Conservation (phyloP, 257 asterid species). For the Jasminum sambac region DNA sequence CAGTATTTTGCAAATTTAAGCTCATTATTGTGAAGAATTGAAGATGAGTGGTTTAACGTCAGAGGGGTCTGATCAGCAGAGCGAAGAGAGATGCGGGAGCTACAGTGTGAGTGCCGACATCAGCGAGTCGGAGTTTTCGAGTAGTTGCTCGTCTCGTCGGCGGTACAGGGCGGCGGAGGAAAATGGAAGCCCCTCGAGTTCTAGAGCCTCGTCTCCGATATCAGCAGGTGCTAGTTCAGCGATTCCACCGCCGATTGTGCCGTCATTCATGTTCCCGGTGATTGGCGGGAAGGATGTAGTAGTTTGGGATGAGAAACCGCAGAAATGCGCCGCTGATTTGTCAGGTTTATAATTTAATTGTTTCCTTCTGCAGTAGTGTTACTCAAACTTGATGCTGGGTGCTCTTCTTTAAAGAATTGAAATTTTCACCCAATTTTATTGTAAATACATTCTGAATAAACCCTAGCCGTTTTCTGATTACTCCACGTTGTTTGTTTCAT, state of each 20-base stretch:
- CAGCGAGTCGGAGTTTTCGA: constrained; percentile 86
- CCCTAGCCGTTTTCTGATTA: neutral
- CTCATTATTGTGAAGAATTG: constrained; percentile 16
- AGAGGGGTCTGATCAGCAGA: constrained; percentile 59
- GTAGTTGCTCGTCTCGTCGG: constrained; percentile 37
- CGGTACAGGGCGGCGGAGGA: constrained; percentile 52
- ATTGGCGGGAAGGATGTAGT: constrained; percentile 69
- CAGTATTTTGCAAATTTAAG: constrained; percentile 19
- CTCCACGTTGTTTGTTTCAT: neutral
- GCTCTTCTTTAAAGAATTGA: neutral
- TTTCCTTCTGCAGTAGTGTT: neutral
- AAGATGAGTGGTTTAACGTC: constrained; percentile 77
- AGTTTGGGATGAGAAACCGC: constrained; percentile 60
- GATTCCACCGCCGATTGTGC: constrained; percentile 45
- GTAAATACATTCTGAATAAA: neutral
- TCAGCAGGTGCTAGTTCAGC: constrained; percentile 30
- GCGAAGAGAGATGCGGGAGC: constrained; percentile 83
- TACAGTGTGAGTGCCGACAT: constrained; percentile 91
- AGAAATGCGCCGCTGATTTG: constrained; percentile 53
- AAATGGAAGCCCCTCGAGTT: constrained; percentile 54
- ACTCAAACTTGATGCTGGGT: neutral
- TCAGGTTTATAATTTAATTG: constrained; percentile 57
- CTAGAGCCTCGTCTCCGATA: constrained; percentile 60
- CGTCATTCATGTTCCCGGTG: constrained; percentile 65
- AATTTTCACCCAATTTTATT: neutral